A percentile compares a stretch with the other conserved stretches of the same genome.
Conservation (phyloP, 2,329 filamentous ascomycete species). For the Monosporascus sp. region DNA sequence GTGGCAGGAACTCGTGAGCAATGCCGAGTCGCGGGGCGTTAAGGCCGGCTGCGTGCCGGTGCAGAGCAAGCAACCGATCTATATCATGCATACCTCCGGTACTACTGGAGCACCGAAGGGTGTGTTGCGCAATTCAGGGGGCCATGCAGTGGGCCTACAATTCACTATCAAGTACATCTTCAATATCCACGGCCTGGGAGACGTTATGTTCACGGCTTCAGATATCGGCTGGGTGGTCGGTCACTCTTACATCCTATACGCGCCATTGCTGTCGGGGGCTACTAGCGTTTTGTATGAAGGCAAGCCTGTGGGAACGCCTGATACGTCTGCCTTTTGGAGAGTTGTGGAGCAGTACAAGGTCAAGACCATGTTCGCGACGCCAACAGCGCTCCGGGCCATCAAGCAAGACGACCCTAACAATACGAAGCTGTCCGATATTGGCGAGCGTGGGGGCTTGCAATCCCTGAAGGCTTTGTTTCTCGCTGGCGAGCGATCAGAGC, state of each 20-base stretch:
- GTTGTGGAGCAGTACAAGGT: constrained; percentile 81
- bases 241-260: constrained; percentile 84
- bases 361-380: constrained; percentile 75
- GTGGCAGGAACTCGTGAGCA: constrained; percentile 73
- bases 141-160: constrained; percentile 80
- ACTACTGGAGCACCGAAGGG: constrained; percentile 71
- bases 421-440: constrained; percentile 55
- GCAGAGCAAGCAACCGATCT: constrained; percentile 69
- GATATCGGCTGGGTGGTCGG: constrained; percentile 94
- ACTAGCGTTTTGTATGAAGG: constrained; percentile 87
- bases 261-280: constrained; percentile 76
- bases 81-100: constrained; percentile 74
- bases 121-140: constrained; percentile 68
- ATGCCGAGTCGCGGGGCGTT: constrained; percentile 60
- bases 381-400: constrained; percentile 73
- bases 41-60: constrained; percentile 73
- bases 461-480: constrained; percentile 72
- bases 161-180: constrained; percentile 80
- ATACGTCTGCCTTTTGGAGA: constrained; percentile 84
- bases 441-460: constrained; percentile 64
- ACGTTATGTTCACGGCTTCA: constrained; percentile 51
- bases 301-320: constrained; percentile 86
- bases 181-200: constrained; percentile 73
- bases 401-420: constrained; percentile 79
- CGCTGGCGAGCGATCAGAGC: constrained; percentile 85